Conservation (phyloP, 257 asterid species). For the Prunella vulgaris region DNA sequence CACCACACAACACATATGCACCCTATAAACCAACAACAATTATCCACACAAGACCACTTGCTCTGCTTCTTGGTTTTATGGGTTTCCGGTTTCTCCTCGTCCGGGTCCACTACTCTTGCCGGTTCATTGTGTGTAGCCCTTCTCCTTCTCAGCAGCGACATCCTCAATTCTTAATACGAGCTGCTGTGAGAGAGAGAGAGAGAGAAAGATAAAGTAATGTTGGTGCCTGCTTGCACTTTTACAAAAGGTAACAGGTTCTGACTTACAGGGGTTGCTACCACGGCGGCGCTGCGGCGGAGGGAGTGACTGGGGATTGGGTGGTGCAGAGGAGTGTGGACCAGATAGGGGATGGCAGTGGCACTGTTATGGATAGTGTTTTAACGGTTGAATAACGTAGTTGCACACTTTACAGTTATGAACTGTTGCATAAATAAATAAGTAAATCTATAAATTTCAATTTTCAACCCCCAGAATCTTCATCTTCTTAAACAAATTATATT, state of each 20-base stretch:
- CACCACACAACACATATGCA: conserved; percentile 68
- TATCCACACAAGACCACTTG: conserved; percentile 75
- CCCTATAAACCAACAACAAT: conserved; percentile 80
- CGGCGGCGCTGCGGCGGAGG: background rate
- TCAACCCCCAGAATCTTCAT: no score
- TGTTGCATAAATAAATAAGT: no score
- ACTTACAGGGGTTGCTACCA: background rate
- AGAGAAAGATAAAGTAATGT: no score
- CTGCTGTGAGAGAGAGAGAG: background rate
- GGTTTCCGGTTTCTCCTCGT: conserved; percentile 30
- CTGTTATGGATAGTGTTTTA: no score
- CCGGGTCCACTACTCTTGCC: conserved; percentile 23
- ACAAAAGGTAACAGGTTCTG: background rate
- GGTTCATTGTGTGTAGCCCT: conserved; percentile 33
- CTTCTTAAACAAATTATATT: no score
- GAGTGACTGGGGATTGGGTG: background rate
- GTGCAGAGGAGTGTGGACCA: background rate
- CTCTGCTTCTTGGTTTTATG: conserved; percentile 22
- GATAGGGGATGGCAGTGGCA: no score
- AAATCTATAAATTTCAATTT: no score
- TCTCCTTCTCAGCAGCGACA: conserved; percentile 53
- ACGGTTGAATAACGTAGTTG: no score
- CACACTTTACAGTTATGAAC: no score
- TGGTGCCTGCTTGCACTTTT: background rate
- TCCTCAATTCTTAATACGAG: background rate